Evolutionary conservation across 345 rosid species (phyloP), one percentile per base, ranked within the genome.

Genomic region (Atalantia buxifolia): DNA sequence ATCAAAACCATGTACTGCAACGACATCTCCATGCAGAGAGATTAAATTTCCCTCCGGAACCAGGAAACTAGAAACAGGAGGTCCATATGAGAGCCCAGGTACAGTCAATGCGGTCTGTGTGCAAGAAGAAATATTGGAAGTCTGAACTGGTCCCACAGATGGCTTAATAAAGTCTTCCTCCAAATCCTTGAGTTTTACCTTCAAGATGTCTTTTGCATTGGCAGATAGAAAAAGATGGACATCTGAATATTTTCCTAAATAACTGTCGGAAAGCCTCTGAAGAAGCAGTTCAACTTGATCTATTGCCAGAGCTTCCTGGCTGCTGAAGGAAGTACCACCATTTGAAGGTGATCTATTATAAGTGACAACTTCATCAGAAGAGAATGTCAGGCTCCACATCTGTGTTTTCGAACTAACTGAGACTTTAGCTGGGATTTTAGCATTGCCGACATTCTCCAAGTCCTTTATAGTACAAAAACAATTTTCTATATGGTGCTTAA

Each of bases 41-140:
- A 77, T 77, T 67, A 92, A 84, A 65, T 86, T 86, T 78, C 97
- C 92, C 45, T 85, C 92, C 21, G 91, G 91, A 85, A 89, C 85
- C 64, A 92, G 81, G 83, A 69, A 69, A 76, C 73, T 80, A 69
- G 82, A 81, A 82, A 66, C 76, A 74, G 83, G 71, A 78, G 74
- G 42, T 70, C 59, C 77, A 82, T 85, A 70, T 35, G 78, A 67
- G 71, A 70, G 77, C 62, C 68, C 60, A 38, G 71, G 81, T 48
- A 73, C 31, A 63, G 59, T 75, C 67, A 63, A 59, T 35, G 53
- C 61, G 65, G 61, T 74, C 80, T 70, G 63, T n/a, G 69, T 63
- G 76, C 76, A 71, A 13, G 77, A 57, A 67, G 86, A 79, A 76
- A 45, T 73, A 62, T 74, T 80, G 78, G 56, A 66, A 80, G n/a